Conservation (phyloP, 2,329 filamentous ascomycete genomes). For the Sclerotinia borealis region DNA sequence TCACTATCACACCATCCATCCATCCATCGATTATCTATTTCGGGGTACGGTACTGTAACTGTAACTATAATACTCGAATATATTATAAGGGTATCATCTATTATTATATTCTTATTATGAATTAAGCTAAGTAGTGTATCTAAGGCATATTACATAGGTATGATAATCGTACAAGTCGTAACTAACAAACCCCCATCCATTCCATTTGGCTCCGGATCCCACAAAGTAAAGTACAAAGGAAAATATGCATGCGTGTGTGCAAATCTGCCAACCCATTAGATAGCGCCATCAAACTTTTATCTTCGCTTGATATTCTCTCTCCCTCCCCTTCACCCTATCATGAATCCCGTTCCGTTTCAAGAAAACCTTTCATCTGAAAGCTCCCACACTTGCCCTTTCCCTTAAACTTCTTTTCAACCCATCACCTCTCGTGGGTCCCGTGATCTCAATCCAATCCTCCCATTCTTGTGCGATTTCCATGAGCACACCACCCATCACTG, state of each 20-base stretch:
- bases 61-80: neutral
- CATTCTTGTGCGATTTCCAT: constrained; percentile 93
- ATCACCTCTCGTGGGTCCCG: constrained; percentile 35
- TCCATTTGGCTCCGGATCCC: neutral
- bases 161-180: constrained; percentile 12
- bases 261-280: neutral
- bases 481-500: constrained; percentile 88
- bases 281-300: constrained; percentile 1
- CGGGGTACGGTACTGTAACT: too few species aligned
- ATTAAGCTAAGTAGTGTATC: constrained; percentile 8
- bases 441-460: constrained; percentile 74
- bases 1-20: too few species aligned
- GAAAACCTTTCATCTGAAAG: constrained; percentile 25
- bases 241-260: neutral
- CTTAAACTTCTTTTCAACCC: constrained; percentile 23
- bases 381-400: constrained; percentile 30
- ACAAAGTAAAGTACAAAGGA: constrained; percentile 1
- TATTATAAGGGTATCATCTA: constrained; percentile 2
- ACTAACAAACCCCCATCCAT: neutral
- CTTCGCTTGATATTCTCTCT: neutral
- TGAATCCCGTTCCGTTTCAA: neutral
- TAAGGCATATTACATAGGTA: constrained; percentile 11
- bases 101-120: constrained; percentile 8
- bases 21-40: too few species aligned
- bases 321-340: neutral